Evolutionary conservation across 1,284 basidiomycete species (phyloP).

Genomic region (Malassezia arunalokei): DNA sequence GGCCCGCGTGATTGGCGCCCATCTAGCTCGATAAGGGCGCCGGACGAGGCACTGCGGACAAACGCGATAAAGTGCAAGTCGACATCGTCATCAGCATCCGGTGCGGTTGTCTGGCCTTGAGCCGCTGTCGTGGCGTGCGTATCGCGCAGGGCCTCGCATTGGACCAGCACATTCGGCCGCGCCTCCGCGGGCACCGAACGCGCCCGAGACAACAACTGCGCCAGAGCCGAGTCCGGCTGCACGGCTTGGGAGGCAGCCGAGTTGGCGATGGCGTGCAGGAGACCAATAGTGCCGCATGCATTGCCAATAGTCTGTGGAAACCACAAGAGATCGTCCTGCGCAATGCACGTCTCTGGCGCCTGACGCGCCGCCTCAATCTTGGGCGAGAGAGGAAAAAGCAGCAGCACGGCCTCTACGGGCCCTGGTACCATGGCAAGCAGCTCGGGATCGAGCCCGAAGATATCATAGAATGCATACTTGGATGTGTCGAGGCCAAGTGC

Average conservation of each 20-base stretch:
- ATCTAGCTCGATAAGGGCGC: constrained; percentile 40
- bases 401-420: constrained; percentile 49
- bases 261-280: constrained; percentile 42
- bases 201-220: constrained; percentile 25
- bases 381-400: constrained; percentile 50
- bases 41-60: constrained; percentile 22
- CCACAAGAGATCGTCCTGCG: constrained; percentile 18
- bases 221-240: constrained; percentile 22
- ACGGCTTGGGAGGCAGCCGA: constrained; percentile 25
- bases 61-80: constrained; percentile 45
- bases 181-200: constrained; percentile 14
- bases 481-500: constrained; percentile 35
- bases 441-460: constrained; percentile 50
- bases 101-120: constrained; percentile 36
- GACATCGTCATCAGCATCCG: constrained; percentile 33
- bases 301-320: constrained; percentile 46
- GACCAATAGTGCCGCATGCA: constrained; percentile 46
- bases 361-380: constrained; percentile 20
- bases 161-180: constrained; percentile 19
- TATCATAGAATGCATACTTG: constrained; percentile 49
- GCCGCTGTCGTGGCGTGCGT: constrained; percentile 32
- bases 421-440: constrained; percentile 49
- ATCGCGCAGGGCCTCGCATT: constrained; percentile 21
- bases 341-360: not conserved
- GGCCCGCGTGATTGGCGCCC: constrained; percentile 33